These are phyloP conservation scores for Acidomyces sp. DNA, from an alignment of 495 filamentous ascomycete species.

Conservation along the genomic window DNA sequence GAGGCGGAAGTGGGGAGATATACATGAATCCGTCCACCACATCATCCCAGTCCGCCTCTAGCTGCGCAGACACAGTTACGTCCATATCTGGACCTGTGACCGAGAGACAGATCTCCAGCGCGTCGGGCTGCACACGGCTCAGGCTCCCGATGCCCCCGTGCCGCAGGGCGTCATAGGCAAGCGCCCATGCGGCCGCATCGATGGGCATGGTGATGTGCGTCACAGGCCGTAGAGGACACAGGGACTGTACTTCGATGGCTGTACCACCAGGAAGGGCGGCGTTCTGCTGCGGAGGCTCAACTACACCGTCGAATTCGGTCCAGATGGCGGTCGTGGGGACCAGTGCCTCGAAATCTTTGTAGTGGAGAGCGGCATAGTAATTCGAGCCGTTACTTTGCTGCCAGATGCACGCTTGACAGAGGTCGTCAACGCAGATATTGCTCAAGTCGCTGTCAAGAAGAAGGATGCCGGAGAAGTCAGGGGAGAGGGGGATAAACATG, in stretches of 20 bases:
- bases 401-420: conserved; percentile 29
- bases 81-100: conserved; percentile 9
- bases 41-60: conserved; percentile 1
- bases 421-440: conserved; percentile 10
- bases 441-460: conserved; percentile 23
- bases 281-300: conserved; percentile 32
- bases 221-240: conserved; percentile 27
- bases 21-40: conserved; percentile 11
- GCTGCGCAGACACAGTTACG: neutral
- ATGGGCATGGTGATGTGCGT: conserved; percentile 33
- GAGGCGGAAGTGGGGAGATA: neutral
- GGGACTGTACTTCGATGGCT: conserved; percentile 30
- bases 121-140: neutral
- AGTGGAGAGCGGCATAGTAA: conserved; percentile 28
- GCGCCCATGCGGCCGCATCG: conserved; percentile 32
- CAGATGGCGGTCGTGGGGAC: conserved; percentile 39
- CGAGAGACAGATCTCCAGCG: conserved; percentile 3
- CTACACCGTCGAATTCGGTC: conserved; percentile 32
- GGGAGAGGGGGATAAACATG: conserved; percentile 34
- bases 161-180: conserved; percentile 33
- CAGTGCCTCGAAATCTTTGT: conserved; percentile 32
- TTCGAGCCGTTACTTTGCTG: conserved; percentile 32
- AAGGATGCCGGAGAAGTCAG: conserved; percentile 35
- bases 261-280: conserved; percentile 28
- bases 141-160: conserved; percentile 23